Evolutionary conservation across 441 rosid genomes (phyloP), one percentile per base, ranked within the genome.

Genomic region (Theobroma grandiflorum): DNA sequence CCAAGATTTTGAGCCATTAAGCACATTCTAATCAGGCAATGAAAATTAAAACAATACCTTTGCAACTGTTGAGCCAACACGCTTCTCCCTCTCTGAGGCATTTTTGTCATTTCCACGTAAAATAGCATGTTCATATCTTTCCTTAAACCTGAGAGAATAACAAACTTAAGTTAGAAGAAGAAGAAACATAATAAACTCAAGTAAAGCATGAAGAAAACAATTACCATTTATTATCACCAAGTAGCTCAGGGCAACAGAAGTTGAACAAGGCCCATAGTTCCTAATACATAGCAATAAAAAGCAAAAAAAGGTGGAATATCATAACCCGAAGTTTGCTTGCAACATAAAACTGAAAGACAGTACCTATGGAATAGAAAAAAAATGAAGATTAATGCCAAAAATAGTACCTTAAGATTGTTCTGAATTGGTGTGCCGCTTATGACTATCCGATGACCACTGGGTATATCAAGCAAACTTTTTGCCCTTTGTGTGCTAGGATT

Each of bases 401-500:
- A 82, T n/a, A 69, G 79, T 88, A 97, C 99, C 96, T 93, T 95
- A 26, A 97, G 94, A 86, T 97, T 95, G 87, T 97, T 97, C 79
- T 97, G 99, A 81, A 97, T 89, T 12, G 98, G 99, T 8, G 99
- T 97, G 70, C 99, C 99, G 85, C 97, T 97, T 80, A 97, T 88
- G 77, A 97, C 77, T 72, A 97, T 91, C 58, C 99, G 94, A 84
- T 92, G 96, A 78, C 88, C 91, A 90, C 97, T 90, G 68, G 96
- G 94, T 88, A 97, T 94, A 87, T 89, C 97, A 64, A 94, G 97
- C 92, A 97, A 91, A 86, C 99, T 95, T 89, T 94, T 95, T 31
- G 99, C 98, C 88, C 99, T 94, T 79, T 95, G 98, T 37, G 99
- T 97, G 82, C 87, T 92, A 33, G 99, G 96, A 84, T 95, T 97